A percentile compares a stretch with the other conserved stretches of the same genome.
These are phyloP conservation scores for Phlebiopsis gigantea DNA, from an alignment of 768 basidiomycete genomes.

Conservation along the genomic window DNA sequence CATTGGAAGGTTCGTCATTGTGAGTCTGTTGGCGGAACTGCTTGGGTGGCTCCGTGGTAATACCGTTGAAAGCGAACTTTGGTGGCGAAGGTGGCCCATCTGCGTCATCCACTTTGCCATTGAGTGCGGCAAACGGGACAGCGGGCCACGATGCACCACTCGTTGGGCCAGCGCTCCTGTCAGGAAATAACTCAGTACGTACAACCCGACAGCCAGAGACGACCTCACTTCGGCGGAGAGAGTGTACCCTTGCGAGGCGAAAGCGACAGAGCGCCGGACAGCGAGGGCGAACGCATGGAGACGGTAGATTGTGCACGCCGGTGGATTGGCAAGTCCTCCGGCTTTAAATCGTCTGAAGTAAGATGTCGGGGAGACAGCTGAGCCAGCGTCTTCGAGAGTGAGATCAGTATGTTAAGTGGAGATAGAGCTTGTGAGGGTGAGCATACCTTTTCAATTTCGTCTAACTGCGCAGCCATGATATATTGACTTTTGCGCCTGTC, in stretches of 20 bases:
- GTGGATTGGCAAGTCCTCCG: slow-evolving; percentile 14
- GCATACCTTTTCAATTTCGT: slow-evolving; percentile 70
- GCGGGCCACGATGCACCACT: slow-evolving; percentile 34
- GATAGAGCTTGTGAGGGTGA: not conserved
- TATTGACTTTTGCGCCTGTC: slow-evolving; percentile 73
- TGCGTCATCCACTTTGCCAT: slow-evolving; percentile 15
- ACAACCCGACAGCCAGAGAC: not conserved
- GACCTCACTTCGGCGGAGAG: slow-evolving; percentile 13
- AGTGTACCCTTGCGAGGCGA: not conserved
- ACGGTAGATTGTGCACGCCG: slow-evolving; percentile 7
- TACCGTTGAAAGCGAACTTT: slow-evolving; percentile 60
- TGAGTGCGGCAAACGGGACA: slow-evolving; percentile 36
- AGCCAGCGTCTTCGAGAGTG: slow-evolving; percentile 15
- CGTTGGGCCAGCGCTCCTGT: slow-evolving; percentile 9
- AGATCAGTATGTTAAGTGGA: not conserved
- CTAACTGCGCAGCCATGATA: slow-evolving; percentile 67
- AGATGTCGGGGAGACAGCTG: slow-evolving; percentile 24
- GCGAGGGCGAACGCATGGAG: slow-evolving; percentile 6
- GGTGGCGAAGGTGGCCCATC: slow-evolving; percentile 50
- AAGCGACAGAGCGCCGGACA: not conserved
- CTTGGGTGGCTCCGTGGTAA: slow-evolving; percentile 56
- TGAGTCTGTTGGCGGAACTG: slow-evolving; percentile 21
- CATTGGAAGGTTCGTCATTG: slow-evolving; percentile 37
- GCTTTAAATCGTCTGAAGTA: slow-evolving; percentile 17
- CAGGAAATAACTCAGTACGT: slow-evolving; percentile 6